Conservation (phyloP, 257 asterid genomes). For the Ilex asprella region DNA sequence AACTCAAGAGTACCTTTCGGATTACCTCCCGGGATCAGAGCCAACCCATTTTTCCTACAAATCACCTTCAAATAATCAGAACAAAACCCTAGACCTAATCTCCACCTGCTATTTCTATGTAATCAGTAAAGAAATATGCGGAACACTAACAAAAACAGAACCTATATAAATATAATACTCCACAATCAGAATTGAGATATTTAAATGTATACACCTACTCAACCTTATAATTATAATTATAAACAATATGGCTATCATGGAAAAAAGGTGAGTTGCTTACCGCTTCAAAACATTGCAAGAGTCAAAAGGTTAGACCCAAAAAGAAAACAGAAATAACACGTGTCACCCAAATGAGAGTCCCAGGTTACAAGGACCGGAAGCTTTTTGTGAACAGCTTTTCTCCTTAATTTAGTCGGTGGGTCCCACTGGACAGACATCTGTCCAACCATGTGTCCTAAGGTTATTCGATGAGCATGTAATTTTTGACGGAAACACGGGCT, state of each 20-base stretch:
- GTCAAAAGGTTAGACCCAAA: conserved; percentile 6
- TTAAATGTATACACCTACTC: too few relatives aligned
- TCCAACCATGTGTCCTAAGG: conserved; percentile 15
- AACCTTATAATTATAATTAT: background rate
- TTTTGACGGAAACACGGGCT: too few relatives aligned
- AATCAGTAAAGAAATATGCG: too few relatives aligned
- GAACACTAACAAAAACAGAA: too few relatives aligned
- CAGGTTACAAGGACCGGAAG: conserved; percentile 18
- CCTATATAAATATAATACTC: too few relatives aligned
- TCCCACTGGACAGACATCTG: conserved; percentile 25
- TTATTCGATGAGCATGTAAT: background rate
- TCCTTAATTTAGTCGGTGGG: conserved; percentile 24
- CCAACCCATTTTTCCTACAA: background rate
- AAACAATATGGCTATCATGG: background rate
- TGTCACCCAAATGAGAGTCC: conserved; percentile 24
- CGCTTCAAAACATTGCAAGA: conserved; percentile 42
- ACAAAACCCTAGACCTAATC: too few relatives aligned
- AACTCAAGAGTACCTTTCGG: conserved; percentile 1
- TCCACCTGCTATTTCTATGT: too few relatives aligned
- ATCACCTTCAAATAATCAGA: too few relatives aligned
- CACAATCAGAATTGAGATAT: too few relatives aligned
- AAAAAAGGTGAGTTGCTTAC: conserved; percentile 45
- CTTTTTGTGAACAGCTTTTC: conserved; percentile 10
- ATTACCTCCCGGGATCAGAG: too few relatives aligned
- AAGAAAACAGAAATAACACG: conserved; percentile 16